These are phyloP conservation scores for Aspergillus latus DNA, from an alignment of 2,329 filamentous ascomycete genomes.

Conservation along the genomic window DNA sequence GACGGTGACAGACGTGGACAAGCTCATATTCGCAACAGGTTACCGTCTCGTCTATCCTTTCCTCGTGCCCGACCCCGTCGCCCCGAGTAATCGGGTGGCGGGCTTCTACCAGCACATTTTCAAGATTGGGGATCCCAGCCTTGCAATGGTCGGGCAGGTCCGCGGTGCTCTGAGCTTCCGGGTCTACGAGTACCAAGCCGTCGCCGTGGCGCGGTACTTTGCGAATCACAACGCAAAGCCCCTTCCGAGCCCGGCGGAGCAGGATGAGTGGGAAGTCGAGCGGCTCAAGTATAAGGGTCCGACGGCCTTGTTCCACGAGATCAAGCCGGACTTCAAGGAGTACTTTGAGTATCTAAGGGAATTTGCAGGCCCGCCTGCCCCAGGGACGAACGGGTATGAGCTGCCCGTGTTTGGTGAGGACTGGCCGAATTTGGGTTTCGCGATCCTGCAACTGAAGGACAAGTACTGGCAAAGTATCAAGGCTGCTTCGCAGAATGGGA, in stretches of 20 bases:
- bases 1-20: constrained; percentile 21
- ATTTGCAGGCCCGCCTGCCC: constrained; percentile 41
- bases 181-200: constrained; percentile 34
- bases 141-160: constrained; percentile 32
- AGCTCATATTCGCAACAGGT: constrained; percentile 35
- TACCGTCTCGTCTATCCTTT: constrained; percentile 33
- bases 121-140: constrained; percentile 28
- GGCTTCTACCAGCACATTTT: constrained; percentile 36
- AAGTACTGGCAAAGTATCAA: constrained; percentile 21
- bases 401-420: constrained; percentile 41
- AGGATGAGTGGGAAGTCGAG: constrained; percentile 30
- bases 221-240: constrained; percentile 22
- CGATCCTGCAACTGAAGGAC: constrained; percentile 22
- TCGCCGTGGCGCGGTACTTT: constrained; percentile 31
- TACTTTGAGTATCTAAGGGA: constrained; percentile 43
- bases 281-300: constrained; percentile 24
- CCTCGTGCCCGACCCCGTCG: constrained; percentile 24
- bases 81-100: constrained; percentile 25
- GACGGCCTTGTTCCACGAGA: constrained; percentile 23
- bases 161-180: constrained; percentile 31
- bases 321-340: constrained; percentile 37
- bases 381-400: constrained; percentile 35
- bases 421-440: constrained; percentile 30
- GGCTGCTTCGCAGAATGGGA: neutral
- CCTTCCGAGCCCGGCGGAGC: constrained; percentile 23